Evolutionary conservation across 148 eudicot species (phyloP).

Genomic region (Arctostaphylos glauca): DNA sequence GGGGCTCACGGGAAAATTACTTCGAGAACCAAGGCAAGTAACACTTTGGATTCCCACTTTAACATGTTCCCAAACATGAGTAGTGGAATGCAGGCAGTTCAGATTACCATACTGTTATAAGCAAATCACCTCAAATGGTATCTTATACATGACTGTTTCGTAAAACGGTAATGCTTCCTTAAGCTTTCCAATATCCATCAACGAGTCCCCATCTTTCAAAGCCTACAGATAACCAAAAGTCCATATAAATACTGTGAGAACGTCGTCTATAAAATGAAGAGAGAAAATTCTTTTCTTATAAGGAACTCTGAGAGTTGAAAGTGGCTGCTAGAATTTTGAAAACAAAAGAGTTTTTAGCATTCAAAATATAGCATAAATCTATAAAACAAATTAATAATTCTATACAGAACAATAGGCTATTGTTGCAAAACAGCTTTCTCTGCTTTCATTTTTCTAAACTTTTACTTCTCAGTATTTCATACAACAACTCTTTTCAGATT

Average conservation of each 20-base stretch:
- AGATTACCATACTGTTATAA: conserved; percentile 8
- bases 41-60: too few relatives aligned
- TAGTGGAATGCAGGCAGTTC: neutral
- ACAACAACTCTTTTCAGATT: neutral
- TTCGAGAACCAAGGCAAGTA: too few relatives aligned
- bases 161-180: conserved; percentile 79
- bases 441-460: neutral
- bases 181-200: conserved; percentile 84
- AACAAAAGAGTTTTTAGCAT: neutral
- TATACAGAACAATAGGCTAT: neutral
- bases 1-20: too few relatives aligned
- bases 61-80: neutral
- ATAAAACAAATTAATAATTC: neutral
- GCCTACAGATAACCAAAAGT: conserved; percentile 40
- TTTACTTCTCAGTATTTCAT: neutral
- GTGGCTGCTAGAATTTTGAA: conserved; percentile 1
- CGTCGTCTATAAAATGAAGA: neutral
- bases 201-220: conserved; percentile 71
- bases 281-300: neutral
- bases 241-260: neutral
- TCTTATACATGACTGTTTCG: conserved; percentile 73
- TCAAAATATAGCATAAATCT: neutral
- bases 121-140: conserved; percentile 64
- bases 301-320: neutral
- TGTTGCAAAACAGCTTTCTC: neutral